Base-by-base conservation (phyloP, 192 early-diverging fungal species). In the Rhizoclosmatium globosum region DNA sequence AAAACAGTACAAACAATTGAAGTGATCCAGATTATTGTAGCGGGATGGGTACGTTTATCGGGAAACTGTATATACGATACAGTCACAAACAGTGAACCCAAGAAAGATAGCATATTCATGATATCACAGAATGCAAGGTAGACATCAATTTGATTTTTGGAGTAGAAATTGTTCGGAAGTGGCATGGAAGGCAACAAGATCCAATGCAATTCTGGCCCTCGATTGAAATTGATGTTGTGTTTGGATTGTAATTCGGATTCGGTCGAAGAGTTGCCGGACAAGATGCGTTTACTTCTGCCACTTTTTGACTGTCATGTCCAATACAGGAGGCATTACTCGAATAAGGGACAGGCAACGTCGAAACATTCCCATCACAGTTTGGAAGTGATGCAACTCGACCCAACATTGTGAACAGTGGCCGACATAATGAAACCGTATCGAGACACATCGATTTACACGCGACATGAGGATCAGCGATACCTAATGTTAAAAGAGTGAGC, bases 171-270 rank as follows among this genome's bases (percentile, higher is more conserved):
- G 9, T 64, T 31, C 3, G 39, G 39, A 2, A 38, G 21, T 64
- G n/a, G 62, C 62, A 64, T 23, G 62, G 62, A 13, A 64, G 15
- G 39, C 62, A 64, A 39, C 62, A 64, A 19, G 62, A 13, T 13
- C 62, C 62, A 13, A 31, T 38, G 38, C 62, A 64, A 31, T 23
- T 31, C 38, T 64, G 62, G 2, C 21, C 39, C 3, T 19, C 21
- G 15, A 64, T 3, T 3, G 62, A 19, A 13, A 15, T 19, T 15
- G 17, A 39, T 15, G 19, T 13, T 38, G 13, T 38, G 39, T 19
- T 31, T 4, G 19, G 3, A 1, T 23, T 64, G 38, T 31, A 39
- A 19, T 31, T 15, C 15, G 62, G 39, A 31, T 64, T 64, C 62
- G 62, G 62, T 3, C 15, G 17, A 15, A 64, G 7, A 31, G 38